A percentile compares a stretch with the other conserved stretches of the same genome.
These are phyloP conservation scores for Dimargaris verticillata DNA, from an alignment of 192 early-diverging fungal species.

Conservation along the genomic window DNA sequence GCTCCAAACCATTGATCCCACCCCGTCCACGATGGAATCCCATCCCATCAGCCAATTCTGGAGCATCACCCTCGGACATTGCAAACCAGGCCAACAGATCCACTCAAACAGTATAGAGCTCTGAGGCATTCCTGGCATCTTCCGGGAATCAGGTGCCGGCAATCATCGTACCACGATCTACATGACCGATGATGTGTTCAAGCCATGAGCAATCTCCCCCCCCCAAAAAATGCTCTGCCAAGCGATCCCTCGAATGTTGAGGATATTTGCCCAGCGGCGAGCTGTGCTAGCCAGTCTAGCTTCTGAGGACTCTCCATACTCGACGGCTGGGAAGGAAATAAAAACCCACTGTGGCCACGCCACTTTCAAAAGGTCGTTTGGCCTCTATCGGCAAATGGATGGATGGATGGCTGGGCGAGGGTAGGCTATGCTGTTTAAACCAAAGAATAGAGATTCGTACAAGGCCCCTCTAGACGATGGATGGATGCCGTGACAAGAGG, in stretches of 20 bases:
- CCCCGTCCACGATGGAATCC: too few relatives aligned
- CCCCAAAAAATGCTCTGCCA: not conserved
- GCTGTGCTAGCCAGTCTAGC: not conserved
- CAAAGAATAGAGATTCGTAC: not conserved
- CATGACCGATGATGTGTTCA: too few relatives aligned
- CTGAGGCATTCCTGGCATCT: too few relatives aligned
- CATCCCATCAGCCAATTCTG: too few relatives aligned
- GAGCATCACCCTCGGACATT: too few relatives aligned
- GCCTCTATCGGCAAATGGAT: not conserved
- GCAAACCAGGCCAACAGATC: too few relatives aligned
- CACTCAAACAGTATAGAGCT: too few relatives aligned
- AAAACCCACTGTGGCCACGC: not conserved
- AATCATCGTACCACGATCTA: too few relatives aligned
- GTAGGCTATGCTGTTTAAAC: not conserved
- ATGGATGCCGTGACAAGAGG: not conserved
- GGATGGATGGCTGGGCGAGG: constrained; percentile 1
- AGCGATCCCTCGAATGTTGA: not conserved
- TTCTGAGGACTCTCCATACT: not conserved
- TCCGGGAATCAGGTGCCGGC: too few relatives aligned
- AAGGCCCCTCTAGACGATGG: not conserved
- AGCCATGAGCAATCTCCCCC: not conserved
- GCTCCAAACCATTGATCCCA: too few relatives aligned
- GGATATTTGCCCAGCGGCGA: not conserved
- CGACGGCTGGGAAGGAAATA: not conserved
- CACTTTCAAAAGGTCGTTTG: not conserved